Conservation (phyloP, 2,329 filamentous ascomycete species). For the Helotiales sp. region DNA sequence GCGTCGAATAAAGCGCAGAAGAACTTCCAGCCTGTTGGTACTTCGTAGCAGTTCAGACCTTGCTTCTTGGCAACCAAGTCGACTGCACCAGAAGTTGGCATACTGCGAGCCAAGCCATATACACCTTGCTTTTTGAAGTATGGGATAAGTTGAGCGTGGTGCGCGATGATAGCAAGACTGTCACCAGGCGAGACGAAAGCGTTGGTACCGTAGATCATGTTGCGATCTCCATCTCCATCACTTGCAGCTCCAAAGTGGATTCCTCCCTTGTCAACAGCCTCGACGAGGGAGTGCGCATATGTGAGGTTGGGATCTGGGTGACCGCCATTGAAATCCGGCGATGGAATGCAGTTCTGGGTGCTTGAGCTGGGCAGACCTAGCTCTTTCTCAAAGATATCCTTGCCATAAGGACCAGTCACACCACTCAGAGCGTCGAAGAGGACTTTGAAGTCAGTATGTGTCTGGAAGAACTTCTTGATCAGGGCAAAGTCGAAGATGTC, state of each 20-base stretch:
- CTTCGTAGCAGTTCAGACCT: slow-evolving; percentile 89
- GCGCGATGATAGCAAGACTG: slow-evolving; percentile 95
- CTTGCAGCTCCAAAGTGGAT: slow-evolving; percentile 97
- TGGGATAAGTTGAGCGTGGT: slow-evolving; percentile 93
- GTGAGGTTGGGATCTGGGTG: slow-evolving; percentile 98
- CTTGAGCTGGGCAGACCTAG: slow-evolving; percentile 75
- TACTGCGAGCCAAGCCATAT: slow-evolving; percentile 90
- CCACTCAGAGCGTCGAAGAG: slow-evolving; percentile 93
- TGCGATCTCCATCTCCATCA: slow-evolving; percentile 96
- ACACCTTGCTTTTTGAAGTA: slow-evolving; percentile 99
- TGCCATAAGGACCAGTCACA: slow-evolving; percentile 93
- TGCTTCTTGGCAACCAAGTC: slow-evolving; percentile 96
- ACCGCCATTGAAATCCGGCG: slow-evolving; percentile 93
- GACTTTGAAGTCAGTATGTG: slow-evolving; percentile 91
- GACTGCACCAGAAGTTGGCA: slow-evolving; percentile 95
- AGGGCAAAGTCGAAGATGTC: slow-evolving; percentile 97
- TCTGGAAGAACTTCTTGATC: slow-evolving; percentile 89
- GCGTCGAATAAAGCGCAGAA: slow-evolving; percentile 96
- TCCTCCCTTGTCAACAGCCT: slow-evolving; percentile 84
- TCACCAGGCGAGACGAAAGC: slow-evolving; percentile 96
- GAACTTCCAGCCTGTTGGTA: slow-evolving; percentile 99
- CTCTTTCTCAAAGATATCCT: slow-evolving; percentile 92
- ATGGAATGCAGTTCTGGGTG: slow-evolving; percentile 89
- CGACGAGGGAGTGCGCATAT: slow-evolving; percentile 92
- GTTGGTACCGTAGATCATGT: slow-evolving; percentile 99